Base-by-base conservation (phyloP, 2,329 filamentous ascomycete genomes). In the Karstenula rhodostoma region DNA sequence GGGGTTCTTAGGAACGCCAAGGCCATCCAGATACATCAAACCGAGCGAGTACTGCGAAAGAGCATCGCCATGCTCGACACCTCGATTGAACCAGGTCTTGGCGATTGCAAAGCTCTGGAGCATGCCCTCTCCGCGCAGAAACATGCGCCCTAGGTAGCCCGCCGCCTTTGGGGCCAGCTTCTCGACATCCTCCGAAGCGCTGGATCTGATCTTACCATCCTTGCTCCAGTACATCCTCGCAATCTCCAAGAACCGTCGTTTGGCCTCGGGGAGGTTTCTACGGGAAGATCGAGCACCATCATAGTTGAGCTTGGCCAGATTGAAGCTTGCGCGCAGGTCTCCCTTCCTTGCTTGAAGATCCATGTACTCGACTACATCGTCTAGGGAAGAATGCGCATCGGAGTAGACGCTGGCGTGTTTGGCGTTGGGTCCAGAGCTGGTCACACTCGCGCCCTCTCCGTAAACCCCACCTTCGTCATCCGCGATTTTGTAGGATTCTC, bases 391-490 rank as follows among this genome's bases (percentile, higher is more conserved):
- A 70, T 96, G 90, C 0, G 90, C 87, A 73, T 95, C 91, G 2
- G 92, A 92, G 65, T 90, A 89, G 1, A 89, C 85, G 58, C 88
- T 88, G 22, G 89, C 87, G 64, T 89, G 89, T 70, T 90, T 86
- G 4, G 93, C 93, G 73, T 96, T 94, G 58, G 87, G 85, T 4
- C 95, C 95, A 0, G 95, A 90, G 73, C 93, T 97, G 25, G 90
- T 90, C 42, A 90, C 92, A 74, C 94, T 98, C 13, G 95, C 95
- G 3, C 95, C 96, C 78, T 97, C 93, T 49, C 95, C 96, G 75
- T 97, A 99, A 7, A 97, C 90, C 46, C 95, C 95, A 8, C 95
- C 96, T 32, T 90, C 83, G 51, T 97, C 93, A 72, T 99, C 96
- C 3, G 93, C 92, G 70, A 97, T 91, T 58, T 92, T 88, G 80